Base-by-base conservation (phyloP, 805 yeast species). In the Dipodascus albidus region DNA sequence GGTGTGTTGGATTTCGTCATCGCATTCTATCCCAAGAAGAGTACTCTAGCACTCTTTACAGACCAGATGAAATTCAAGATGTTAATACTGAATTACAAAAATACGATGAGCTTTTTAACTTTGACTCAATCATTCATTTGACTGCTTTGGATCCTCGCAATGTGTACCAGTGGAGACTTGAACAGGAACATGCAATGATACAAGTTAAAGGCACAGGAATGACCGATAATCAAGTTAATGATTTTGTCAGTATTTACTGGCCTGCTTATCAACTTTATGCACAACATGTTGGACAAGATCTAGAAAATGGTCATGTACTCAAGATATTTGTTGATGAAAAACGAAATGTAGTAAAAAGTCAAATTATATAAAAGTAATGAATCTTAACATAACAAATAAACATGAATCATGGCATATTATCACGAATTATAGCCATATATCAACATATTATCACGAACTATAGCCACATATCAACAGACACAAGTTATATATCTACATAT, bases 1-100 rank as follows among this genome's bases (percentile, higher is more conserved):
- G 99, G 99, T 88, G 90, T 70, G 76, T 81, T 22, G 98, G 98
- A 1, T 91, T 81, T 64, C 57, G 64, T 2, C 73, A 84, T 1
- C 58, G 77, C 19, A 58, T 67, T 1, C 59, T 66, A 23, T 57
- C 57, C 1, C 66, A 64, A 3, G 55, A 75, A 51, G 51, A 61
- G 15, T 23, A 24, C 6, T 60, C 58, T 51, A 72, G 73, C 71
- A 23, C 47, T 15, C 38, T 48, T 9, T 49, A 51, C 58, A 62
- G 60, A 20, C 49, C 65, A 2, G 59, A 61, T 21, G 61, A 67
- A 27, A 51, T 71, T 15, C 50, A 54, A 42, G 65, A 66, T 44
- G 70, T 91, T 48, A 85, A 93, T 66, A 62, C 70, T 0, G 69
- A 71, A 42, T 70, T 91, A 53, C 58, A 59, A 19, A 57, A 59